Conservation (phyloP, 768 basidiomycete genomes). For the Boletellus ananiceps region DNA sequence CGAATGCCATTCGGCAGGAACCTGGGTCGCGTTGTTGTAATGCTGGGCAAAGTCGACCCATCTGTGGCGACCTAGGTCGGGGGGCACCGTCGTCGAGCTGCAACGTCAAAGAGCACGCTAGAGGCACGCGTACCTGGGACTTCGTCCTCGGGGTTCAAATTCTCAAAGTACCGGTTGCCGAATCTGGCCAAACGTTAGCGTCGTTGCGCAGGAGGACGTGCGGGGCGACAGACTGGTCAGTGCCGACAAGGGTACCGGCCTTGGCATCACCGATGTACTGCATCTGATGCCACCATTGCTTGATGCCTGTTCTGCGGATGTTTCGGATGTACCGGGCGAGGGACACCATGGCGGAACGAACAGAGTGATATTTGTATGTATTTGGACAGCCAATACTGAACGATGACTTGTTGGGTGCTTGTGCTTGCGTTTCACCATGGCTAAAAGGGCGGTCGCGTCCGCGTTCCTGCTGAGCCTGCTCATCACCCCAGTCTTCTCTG, state of each 20-base stretch:
- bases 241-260: slow-evolving; percentile 68
- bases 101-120: neutral
- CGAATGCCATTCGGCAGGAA: slow-evolving; percentile 95
- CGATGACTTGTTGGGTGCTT: too few species aligned
- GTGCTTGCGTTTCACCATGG: neutral
- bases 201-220: neutral
- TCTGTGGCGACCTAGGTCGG: slow-evolving; percentile 68
- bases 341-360: slow-evolving; percentile 53
- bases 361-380: slow-evolving; percentile 17
- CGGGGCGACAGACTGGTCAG: slow-evolving; percentile 66
- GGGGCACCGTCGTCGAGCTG: neutral
- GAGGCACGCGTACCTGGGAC: slow-evolving; percentile 63
- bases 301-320: slow-evolving; percentile 68
- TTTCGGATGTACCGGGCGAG: slow-evolving; percentile 71
- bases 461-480: slow-evolving; percentile 10
- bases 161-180: slow-evolving; percentile 94
- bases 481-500: slow-evolving; percentile 4
- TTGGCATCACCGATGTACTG: slow-evolving; percentile 96
- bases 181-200: slow-evolving; percentile 49
- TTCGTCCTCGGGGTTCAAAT: slow-evolving; percentile 81
- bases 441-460: slow-evolving; percentile 2
- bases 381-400: slow-evolving; percentile 11
- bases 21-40: slow-evolving; percentile 87
- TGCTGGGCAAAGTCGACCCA: slow-evolving; percentile 97
- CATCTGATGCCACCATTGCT: slow-evolving; percentile 88